These are phyloP conservation scores for Craterostigma plantagineum DNA, from an alignment of 257 asterid genomes.

Conservation along the genomic window DNA sequence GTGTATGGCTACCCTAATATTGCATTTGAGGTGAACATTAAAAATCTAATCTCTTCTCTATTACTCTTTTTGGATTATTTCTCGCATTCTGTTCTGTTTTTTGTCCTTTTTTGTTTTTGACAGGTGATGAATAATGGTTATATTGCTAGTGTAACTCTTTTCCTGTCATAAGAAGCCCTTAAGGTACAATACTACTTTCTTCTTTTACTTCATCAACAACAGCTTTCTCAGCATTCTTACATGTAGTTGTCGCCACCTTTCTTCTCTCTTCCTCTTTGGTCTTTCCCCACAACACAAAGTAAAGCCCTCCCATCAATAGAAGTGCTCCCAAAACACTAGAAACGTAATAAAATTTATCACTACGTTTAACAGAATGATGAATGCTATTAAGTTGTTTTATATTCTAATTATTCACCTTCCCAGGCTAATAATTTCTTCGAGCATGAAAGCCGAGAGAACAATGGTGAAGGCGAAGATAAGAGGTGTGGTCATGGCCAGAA, in stretches of 20 bases:
- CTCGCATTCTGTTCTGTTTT: not conserved
- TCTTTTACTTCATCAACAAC: conserved; percentile 5
- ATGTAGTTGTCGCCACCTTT: conserved; percentile 5
- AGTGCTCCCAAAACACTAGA: conserved; percentile 56
- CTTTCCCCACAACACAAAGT: conserved; percentile 76
- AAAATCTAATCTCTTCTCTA: not conserved
- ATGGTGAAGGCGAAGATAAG: conserved; percentile 42
- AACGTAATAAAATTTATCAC: no score
- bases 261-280: conserved; percentile 31
- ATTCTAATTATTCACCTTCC: conserved; percentile 86
- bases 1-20: conserved; percentile 69
- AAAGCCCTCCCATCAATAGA: conserved; percentile 56
- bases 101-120: conserved; percentile 2
- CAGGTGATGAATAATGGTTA: conserved; percentile 84
- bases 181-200: not conserved
- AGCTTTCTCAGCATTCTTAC: conserved; percentile 29
- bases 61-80: not conserved
- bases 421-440: conserved; percentile 43
- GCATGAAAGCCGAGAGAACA: conserved; percentile 36
- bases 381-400: no score
- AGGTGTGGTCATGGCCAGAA: conserved; percentile 61
- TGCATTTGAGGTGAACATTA: conserved; percentile 53
- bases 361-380: no score
- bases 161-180: conserved; percentile 25
- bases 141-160: conserved; percentile 62